Evolutionary conservation across 2,329 filamentous ascomycete species (phyloP).

Genomic region (Aspergillus carbonarius): DNA sequence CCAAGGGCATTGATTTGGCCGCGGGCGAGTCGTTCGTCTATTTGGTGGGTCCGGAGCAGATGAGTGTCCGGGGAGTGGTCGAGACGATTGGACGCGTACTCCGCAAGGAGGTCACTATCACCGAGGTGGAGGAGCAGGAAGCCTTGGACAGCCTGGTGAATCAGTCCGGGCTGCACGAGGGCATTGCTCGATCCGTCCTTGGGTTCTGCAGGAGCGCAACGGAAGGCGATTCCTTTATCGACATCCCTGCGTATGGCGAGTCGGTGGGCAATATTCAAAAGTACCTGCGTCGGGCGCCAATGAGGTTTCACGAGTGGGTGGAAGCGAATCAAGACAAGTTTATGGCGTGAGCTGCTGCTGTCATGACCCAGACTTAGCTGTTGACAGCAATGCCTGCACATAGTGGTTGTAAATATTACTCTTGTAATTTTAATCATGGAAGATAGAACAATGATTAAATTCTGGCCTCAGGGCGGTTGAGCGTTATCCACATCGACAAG

Average conservation of each 20-base stretch:
- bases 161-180: background rate
- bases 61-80: background rate
- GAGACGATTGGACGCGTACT: conserved; percentile 5
- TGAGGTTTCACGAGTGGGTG: conserved; percentile 36
- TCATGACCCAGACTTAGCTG: no score
- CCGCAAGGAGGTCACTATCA: background rate
- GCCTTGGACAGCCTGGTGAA: background rate
- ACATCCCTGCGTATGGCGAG: conserved; percentile 2
- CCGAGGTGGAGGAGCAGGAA: background rate
- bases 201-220: background rate
- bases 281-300: conserved; percentile 31
- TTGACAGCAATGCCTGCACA: no score
- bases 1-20: conserved; percentile 22
- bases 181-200: background rate
- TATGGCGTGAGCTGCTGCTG: no score
- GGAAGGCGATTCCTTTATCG: background rate
- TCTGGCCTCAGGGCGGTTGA: no score
- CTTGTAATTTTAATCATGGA: no score
- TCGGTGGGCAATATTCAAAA: conserved; percentile 32
- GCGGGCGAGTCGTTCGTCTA: background rate
- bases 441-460: no score
- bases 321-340: conserved; percentile 30
- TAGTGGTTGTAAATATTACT: no score
- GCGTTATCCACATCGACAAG: no score
- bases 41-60: conserved; percentile 11